Base-by-base conservation (phyloP, 768 basidiomycete species). In the Cystofilobasidium ferigula region DNA sequence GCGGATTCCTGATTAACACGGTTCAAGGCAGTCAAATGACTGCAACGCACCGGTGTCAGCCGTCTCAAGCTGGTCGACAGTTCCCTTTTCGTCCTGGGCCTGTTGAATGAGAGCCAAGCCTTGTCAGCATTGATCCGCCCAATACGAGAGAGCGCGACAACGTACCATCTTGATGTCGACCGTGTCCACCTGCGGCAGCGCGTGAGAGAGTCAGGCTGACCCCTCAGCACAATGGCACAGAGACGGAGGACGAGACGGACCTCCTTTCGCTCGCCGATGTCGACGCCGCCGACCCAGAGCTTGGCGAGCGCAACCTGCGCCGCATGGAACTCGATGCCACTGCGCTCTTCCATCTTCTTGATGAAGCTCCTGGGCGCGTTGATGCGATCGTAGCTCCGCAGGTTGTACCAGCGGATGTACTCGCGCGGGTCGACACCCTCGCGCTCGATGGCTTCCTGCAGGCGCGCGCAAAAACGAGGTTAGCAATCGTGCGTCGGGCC, bases 381-480 rank as follows among this genome's bases (percentile, higher is more conserved):
- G 47, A 63, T 58, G 47, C 59, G 51, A 38, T 68, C 61, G 28
- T 93, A 99, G 0, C 86, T 79, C 35, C 95, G 83, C 30, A 99
- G 80, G 77, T 98, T 91, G 78, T 88, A 97, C 81, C 95, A 90
- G 14, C 85, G 82, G 71, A 95, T 87, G 73, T 86, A 92, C 64
- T 92, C 85, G 77, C 79, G 71, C n/a, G 89, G 61, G 13, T 65
- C 56, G 32, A 35, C 42, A 10, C 47, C 47, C 9, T 43, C 69
- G 1, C 16, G n/a, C 20, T 63, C 30, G 57, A 72, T 63, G 32
- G 42, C 5, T 36, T 59, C 57, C 69, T 38, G 18, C 12, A 20
- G 34, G 18, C 10, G 26, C 28, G 26, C 28, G 73, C 32, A 51
- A 18, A 42, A 18, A 86, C 69, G 71, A 88, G 86, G 88, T 88